Evolutionary conservation across 495 filamentous ascomycete genomes (phyloP), one percentile per base, ranked within the genome.

Genomic region (Oleoguttula mirabilis): DNA sequence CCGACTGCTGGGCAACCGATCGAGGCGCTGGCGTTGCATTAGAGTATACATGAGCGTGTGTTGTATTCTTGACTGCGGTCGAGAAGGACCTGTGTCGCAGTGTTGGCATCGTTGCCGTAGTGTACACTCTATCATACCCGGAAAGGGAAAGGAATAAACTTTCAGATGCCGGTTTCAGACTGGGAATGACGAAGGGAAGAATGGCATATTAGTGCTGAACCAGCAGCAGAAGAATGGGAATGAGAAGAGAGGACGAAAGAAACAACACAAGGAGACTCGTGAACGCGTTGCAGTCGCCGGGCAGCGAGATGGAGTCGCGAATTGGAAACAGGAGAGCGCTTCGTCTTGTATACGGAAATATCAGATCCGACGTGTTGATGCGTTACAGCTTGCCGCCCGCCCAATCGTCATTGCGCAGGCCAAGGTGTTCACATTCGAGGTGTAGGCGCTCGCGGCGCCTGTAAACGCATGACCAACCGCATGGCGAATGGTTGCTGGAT

Each of bases 81-180:
- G 27, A n/a, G n/a, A n/a, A n/a, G n/a, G n/a, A n/a, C 27, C 27
- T 8, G 8, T 4, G 36, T 23, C n/a, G 21, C 21, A 20, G 15
- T 11, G 31, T 21, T 15, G 41, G 32, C 33, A 45, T 45, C 4
- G 41, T 38, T 3, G 33, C 22, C 8, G 10, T 45, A 36, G 12
- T 32, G 41, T 45, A 37, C 32, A 45, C 21, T 37, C 32, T 45
- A 36, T 32, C 25, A 37, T 36, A 24, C 33, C 41, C 41, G 17
- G 15, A 27, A 7, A 33, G 10, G 14, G 21, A 19, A 19, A 14
- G 32, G 20, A 8, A 12, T 32, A 35, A 43, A 34, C 5, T 43
- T 30, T 41, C 15, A 43, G 15, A 23, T n/a, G 15, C 16, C 14
- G 27, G 27, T 30, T 8, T 14, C 8, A 8, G 27, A 14, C 8